A percentile compares a stretch with the other conserved stretches of the same genome.
Evolutionary conservation across 805 yeast species (phyloP).

Genomic region (Candida lessepsii): DNA sequence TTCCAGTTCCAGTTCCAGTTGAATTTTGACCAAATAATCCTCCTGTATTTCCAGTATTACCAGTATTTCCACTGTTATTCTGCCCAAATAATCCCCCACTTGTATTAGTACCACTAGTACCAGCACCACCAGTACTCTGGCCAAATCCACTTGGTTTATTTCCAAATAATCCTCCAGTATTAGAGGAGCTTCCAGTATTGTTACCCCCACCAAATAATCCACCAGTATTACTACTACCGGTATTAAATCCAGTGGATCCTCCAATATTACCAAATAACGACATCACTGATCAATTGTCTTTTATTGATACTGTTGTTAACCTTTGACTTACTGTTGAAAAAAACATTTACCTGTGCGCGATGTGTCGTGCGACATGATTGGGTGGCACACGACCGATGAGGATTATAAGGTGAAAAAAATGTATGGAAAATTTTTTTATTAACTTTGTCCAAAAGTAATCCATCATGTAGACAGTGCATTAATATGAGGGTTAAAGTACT

Average conservation of each 20-base stretch:
- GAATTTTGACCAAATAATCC: slow-evolving; percentile 3
- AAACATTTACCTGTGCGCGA: slow-evolving; percentile 1
- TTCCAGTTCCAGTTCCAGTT: neutral
- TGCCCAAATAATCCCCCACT: slow-evolving; percentile 5
- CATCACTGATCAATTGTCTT: slow-evolving; percentile 8
- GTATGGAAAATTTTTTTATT: slow-evolving; percentile 2
- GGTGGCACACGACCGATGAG: slow-evolving; percentile 7
- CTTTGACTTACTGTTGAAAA: slow-evolving; percentile 4
- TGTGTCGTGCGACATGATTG: neutral
- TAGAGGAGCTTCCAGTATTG: neutral
- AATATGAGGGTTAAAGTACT: slow-evolving; percentile 23
- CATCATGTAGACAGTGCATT: slow-evolving; percentile 70
- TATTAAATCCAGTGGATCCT: slow-evolving; percentile 3
- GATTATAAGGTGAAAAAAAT: slow-evolving; percentile 6
- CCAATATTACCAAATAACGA: slow-evolving; percentile 14
- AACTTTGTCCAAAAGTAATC: slow-evolving; percentile 69
- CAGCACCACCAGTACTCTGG: too few relatives aligned
- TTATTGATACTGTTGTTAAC: neutral
- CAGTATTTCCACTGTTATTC: neutral
- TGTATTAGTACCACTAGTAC: slow-evolving; percentile 1
- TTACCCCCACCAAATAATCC: slow-evolving; percentile 5
- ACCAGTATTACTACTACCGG: neutral
- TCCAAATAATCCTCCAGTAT: neutral
- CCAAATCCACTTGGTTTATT: too few relatives aligned
- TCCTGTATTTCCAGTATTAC: neutral